These are phyloP conservation scores for Athelia psychrophila DNA, from an alignment of 1,284 basidiomycete genomes.

Conservation along the genomic window DNA sequence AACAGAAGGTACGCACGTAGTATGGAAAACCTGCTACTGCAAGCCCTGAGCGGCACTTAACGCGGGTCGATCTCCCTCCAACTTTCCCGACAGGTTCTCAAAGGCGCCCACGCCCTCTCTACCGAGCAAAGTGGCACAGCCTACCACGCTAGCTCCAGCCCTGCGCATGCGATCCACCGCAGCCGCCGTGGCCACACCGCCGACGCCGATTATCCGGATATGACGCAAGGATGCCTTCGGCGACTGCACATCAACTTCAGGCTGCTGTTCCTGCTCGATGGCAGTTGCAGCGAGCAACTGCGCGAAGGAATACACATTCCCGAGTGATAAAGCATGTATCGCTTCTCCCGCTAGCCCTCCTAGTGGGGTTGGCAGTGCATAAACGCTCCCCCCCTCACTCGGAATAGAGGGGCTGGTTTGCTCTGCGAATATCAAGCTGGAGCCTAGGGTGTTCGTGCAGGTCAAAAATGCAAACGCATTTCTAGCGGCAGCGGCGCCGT, in stretches of 20 bases:
- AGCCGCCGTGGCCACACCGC: slow-evolving; percentile 65
- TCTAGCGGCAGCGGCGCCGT: slow-evolving; percentile 14
- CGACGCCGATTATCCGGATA: slow-evolving; percentile 70
- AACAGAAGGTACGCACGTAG: too few species aligned
- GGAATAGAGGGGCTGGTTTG: slow-evolving; percentile 33
- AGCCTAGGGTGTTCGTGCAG: slow-evolving; percentile 78
- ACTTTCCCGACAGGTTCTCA: slow-evolving; percentile 35
- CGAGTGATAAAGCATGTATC: slow-evolving; percentile 72
- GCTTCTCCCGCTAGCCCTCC: slow-evolving; percentile 76
- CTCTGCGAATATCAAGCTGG: slow-evolving; percentile 57
- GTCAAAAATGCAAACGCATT: slow-evolving; percentile 62
- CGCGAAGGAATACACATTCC: slow-evolving; percentile 66
- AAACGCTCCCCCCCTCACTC: slow-evolving; percentile 19
- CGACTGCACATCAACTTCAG: slow-evolving; percentile 20
- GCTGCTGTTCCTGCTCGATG: slow-evolving; percentile 17
- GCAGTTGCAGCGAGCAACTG: slow-evolving; percentile 46
- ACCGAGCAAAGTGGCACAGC: slow-evolving; percentile 72
- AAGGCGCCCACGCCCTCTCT: slow-evolving; percentile 65
- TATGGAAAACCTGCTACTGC: too few species aligned
- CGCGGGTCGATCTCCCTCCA: too few species aligned
- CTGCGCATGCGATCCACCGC: slow-evolving; percentile 61
- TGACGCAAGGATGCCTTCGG: slow-evolving; percentile 35
- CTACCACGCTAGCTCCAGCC: slow-evolving; percentile 71
- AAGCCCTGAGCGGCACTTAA: too few species aligned
- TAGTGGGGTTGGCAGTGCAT: slow-evolving; percentile 57